Base-by-base conservation (phyloP, 148 eudicot species). In the Pouteria glomerata region DNA sequence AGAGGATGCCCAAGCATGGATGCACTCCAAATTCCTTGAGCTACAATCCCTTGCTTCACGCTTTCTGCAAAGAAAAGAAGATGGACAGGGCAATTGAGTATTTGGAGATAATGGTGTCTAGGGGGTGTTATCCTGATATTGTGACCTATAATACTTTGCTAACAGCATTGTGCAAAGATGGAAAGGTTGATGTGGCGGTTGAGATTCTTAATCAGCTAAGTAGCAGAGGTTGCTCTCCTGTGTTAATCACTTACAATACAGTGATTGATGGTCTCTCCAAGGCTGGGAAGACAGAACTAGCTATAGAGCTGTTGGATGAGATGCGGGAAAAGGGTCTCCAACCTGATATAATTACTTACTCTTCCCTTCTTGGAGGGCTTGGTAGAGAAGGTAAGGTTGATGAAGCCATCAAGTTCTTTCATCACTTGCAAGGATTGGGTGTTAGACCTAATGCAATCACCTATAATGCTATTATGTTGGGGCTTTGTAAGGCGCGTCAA, bases 101-200 rank as follows among this genome's bases (percentile, higher is more conserved):
- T 69, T 74, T 89, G 58, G 89, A 81, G 15, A 65, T 82, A 23
- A 89, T 89, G 95, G 87, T 82, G 16, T 89, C 89, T 26, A 77
- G 89, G 41, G 91, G 89, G 2, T 85, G 91, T 66, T 85, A 85
- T 71, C 91, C 95, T 5, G 88, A 89, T 76, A 89, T 89, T 60
- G 89, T 89, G 42, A 89, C 95, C 8, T 89, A 89, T 69, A 89
- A 87, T 69, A 89, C 89, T 3, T 72, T 89, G 18, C 85, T 89
- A 3, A 85, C 88, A 0, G 88, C 87, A 72, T 77, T 89, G 68
- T 89, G 95, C 83, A 87, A 82, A 82, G 95, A 84, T 57, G 89
- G 95, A 19, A 81, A 85, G 51, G 89, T 89, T 48, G 95, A 87
- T 63, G 61, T 77, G 21, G 89, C 95, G 0, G 83, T 87, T 0